phyloP scores from a whole-genome alignment of 2,329 filamentous ascomycete species.

The Xylaria sp. region DNA sequence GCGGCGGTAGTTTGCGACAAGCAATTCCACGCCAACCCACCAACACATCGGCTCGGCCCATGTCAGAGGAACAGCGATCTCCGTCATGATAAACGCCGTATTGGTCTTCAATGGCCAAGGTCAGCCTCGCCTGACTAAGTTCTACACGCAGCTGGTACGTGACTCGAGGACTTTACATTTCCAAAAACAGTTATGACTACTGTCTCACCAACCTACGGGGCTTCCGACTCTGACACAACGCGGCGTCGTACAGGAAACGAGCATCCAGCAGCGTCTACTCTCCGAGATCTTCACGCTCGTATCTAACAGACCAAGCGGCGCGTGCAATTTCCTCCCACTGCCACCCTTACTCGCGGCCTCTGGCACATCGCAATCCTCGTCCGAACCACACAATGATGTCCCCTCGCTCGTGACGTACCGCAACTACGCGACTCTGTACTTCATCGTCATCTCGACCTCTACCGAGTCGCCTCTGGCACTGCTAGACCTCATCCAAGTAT shows the following conservation, averaged over 20 bases:
- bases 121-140: slow-evolving; percentile 95
- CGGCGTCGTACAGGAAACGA: slow-evolving; percentile 73
- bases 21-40: neutral
- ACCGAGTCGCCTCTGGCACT: slow-evolving; percentile 95
- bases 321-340: slow-evolving; percentile 94
- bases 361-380: slow-evolving; percentile 66
- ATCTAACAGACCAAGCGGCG: slow-evolving; percentile 85
- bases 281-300: slow-evolving; percentile 97
- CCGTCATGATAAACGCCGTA: slow-evolving; percentile 93
- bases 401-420: slow-evolving; percentile 97
- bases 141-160: slow-evolving; percentile 92
- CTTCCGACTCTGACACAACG: slow-evolving; percentile 15
- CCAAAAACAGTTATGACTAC: neutral
- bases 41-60: neutral
- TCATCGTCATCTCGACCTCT: slow-evolving; percentile 96
- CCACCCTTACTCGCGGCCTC: slow-evolving; percentile 69
- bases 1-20: slow-evolving; percentile 12
- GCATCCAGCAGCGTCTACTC: slow-evolving; percentile 94
- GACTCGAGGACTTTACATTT: slow-evolving; percentile 14
- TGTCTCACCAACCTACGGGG: neutral
- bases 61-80: slow-evolving; percentile 9
- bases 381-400: slow-evolving; percentile 79
- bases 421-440: slow-evolving; percentile 97
- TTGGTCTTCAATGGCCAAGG: slow-evolving; percentile 98
- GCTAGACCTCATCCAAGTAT: slow-evolving; percentile 97